Conservation (phyloP, 768 basidiomycete genomes). For the Dioszegia crocea region DNA sequence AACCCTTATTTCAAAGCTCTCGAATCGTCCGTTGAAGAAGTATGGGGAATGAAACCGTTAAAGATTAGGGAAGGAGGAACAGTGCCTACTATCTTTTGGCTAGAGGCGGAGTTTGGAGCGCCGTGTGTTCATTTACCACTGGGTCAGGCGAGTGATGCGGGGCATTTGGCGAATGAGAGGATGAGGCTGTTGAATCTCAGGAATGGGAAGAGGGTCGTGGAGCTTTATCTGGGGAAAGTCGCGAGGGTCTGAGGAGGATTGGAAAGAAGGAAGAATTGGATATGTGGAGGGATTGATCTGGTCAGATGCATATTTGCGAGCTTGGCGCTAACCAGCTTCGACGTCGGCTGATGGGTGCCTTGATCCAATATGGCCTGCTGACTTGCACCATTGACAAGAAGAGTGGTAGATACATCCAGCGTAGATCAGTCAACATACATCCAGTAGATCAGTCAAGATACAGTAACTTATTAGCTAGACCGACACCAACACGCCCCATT, state of each 20-base stretch:
- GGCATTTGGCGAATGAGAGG: conserved; percentile 88
- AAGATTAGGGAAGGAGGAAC: conserved; percentile 92
- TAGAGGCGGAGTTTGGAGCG: conserved; percentile 87
- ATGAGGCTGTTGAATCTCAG: conserved; percentile 76
- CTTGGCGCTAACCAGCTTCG: too few relatives aligned
- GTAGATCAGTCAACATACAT: too few relatives aligned
- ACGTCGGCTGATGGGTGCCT: too few relatives aligned
- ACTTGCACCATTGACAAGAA: too few relatives aligned
- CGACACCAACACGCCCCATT: neutral
- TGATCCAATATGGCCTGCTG: too few relatives aligned
- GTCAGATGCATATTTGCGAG: too few relatives aligned
- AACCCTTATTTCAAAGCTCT: conserved; percentile 81
- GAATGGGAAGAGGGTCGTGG: conserved; percentile 48
- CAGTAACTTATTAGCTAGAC: too few relatives aligned
- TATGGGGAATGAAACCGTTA: conserved; percentile 81
- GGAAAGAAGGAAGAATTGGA: neutral
- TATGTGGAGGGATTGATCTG: too few relatives aligned
- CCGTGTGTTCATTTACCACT: conserved; percentile 89
- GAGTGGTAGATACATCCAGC: too few relatives aligned
- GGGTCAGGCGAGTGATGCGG: conserved; percentile 88
- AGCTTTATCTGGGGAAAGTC: conserved; percentile 35
- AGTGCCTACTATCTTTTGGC: conserved; percentile 86
- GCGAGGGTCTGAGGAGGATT: conserved; percentile 1
- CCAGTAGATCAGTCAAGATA: too few relatives aligned
- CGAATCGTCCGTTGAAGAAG: conserved; percentile 72